Evolutionary conservation across 1,139 yeast genomes (phyloP).

Genomic region (Candida freyschussii): DNA sequence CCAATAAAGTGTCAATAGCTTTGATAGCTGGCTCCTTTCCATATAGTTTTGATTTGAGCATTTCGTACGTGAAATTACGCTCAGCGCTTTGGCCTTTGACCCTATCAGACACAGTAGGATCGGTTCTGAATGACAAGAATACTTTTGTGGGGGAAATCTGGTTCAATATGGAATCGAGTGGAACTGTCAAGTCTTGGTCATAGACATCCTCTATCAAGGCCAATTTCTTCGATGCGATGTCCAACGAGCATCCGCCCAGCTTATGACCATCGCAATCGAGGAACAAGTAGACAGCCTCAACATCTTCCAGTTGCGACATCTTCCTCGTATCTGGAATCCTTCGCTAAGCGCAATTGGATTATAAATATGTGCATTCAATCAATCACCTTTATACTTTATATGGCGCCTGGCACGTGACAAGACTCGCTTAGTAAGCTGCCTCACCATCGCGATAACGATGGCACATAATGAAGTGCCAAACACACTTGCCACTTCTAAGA

Average conservation of each 20-base stretch:
- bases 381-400: too few relatives aligned
- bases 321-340: too few relatives aligned
- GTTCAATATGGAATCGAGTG: conserved; percentile 1
- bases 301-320: too few relatives aligned
- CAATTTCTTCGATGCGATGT: conserved; percentile 4
- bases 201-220: conserved; percentile 7
- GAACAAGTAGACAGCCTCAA: too few relatives aligned
- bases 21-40: neutral
- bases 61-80: conserved; percentile 7
- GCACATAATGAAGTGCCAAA: too few relatives aligned
- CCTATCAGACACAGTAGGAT: conserved; percentile 2
- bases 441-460: too few relatives aligned
- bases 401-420: too few relatives aligned
- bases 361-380: too few relatives aligned
- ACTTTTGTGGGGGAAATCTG: conserved; percentile 5
- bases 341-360: too few relatives aligned
- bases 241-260: conserved; percentile 6
- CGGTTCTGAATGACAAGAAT: conserved; percentile 4
- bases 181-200: conserved; percentile 1
- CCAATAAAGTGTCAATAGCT: conserved; percentile 6
- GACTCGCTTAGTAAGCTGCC: too few relatives aligned
- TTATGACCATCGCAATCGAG: conserved; percentile 4
- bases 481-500: too few relatives aligned
- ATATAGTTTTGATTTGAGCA: conserved; percentile 8
- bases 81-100: conserved; percentile 5